Base-by-base conservation (phyloP, 1,284 basidiomycete genomes). In the Ceraceosorus bombacis region DNA sequence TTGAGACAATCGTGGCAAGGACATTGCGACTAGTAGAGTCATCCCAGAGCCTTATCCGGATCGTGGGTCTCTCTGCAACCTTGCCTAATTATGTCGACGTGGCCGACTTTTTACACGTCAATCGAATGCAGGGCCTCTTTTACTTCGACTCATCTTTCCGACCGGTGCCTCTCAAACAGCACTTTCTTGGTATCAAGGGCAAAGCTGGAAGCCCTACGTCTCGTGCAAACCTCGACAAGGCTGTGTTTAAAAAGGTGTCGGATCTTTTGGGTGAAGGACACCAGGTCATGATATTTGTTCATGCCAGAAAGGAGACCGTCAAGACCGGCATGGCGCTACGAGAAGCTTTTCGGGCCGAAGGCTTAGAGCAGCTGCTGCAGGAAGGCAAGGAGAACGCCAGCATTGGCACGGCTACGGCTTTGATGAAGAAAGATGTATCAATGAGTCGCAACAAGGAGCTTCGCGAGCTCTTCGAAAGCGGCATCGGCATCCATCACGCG, bases 271-370 rank as follows among this genome's bases (percentile, higher is more conserved):
- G 70, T 49, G 70, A 70, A 6, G 73, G 74, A 0, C 95, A 99
- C 78, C 95, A 98, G 78, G 92, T 97, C 60, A 98, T 99, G 94
- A 91, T 99, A 0, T 99, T 99, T 74, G 95, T 99, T 8, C 95
- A 99, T 78, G 91, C 95, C 13, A 85, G 95, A 38, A 98, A 96
- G 79, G 95, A 98, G 74, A 99, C 95, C 0, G 95, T 99, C 63
- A 96, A 95, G 77, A 86, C 90, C 0, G 92, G 93, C 0, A 81
- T 86, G 72, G 84, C 83, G n/a, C 82, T 99, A 12, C 86, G 86
- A 60, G 95, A 98, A 66, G 83, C 87, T 64, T 87, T 91, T 0
- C 75, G 84, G 6, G 78, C 82, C 13, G 90, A 96, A 67, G 89
- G 86, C 0, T 82, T 82, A 49, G 73, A 83, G 7, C 89, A 89